These are phyloP conservation scores for Cercospora brassicicola DNA, from an alignment of 2,329 filamentous ascomycete genomes.

Conservation along the genomic window DNA sequence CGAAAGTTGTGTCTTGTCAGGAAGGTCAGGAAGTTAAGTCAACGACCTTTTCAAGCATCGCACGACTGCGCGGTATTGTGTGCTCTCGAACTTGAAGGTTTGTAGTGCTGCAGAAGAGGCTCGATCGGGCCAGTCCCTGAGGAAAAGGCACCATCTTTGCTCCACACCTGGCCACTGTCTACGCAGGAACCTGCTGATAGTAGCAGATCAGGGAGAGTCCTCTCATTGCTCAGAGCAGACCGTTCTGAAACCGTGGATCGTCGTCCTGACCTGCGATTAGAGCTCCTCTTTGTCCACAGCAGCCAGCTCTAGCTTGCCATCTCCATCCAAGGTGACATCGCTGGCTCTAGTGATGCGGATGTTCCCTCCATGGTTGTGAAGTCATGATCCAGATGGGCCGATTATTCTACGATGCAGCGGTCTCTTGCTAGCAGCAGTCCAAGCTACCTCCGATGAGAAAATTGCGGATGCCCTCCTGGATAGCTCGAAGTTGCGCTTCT, in stretches of 20 bases:
- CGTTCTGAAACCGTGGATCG: no score
- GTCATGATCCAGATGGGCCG: no score
- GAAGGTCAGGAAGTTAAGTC: not conserved
- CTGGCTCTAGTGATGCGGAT: no score
- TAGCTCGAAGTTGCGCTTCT: no score
- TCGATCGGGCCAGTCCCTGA: not conserved
- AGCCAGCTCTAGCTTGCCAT: not conserved
- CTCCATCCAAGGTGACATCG: no score
- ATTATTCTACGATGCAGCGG: no score
- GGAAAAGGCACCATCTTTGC: not conserved
- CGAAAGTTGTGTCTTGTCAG: not conserved
- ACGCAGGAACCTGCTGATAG: not conserved
- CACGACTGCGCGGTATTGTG: not conserved
- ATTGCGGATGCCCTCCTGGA: not conserved
- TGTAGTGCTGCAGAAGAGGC: not conserved
- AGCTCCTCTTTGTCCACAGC: not conserved
- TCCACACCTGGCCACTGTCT: not conserved
- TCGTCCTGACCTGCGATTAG: no score
- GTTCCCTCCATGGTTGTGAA: no score
- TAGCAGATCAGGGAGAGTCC: not conserved
- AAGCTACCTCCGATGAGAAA: no score
- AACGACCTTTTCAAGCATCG: not conserved
- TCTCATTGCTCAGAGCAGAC: not conserved
- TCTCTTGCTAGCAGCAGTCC: no score
- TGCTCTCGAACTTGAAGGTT: not conserved